Conservation (phyloP, 2,329 filamentous ascomycete species). For the Nemania abortiva region DNA sequence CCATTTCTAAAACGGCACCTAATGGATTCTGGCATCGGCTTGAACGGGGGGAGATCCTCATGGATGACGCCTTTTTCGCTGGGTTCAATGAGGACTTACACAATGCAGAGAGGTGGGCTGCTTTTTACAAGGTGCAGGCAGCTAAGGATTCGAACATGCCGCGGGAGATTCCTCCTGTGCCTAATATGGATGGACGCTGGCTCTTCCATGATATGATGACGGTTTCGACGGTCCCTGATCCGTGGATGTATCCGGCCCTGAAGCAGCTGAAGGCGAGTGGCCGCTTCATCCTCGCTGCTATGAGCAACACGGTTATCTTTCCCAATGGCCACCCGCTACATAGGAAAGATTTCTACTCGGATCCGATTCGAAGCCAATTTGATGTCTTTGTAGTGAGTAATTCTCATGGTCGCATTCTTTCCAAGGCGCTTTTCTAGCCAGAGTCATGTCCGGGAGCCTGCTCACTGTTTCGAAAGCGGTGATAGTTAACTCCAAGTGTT, state of each 20-base stretch:
- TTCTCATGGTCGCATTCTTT: not conserved
- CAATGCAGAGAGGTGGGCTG: slow-evolving; percentile 74
- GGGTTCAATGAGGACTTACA: slow-evolving; percentile 82
- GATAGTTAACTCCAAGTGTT: slow-evolving; percentile 8
- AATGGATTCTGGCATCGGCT: slow-evolving; percentile 88
- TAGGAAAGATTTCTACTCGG: slow-evolving; percentile 61
- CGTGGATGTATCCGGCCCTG: slow-evolving; percentile 89
- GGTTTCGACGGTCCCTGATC: slow-evolving; percentile 76
- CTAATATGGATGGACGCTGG: slow-evolving; percentile 79
- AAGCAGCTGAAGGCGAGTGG: slow-evolving; percentile 73
- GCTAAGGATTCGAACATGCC: slow-evolving; percentile 57
- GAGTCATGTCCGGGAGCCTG: not conserved
- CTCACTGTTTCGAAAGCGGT: not conserved
- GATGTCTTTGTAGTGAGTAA: slow-evolving; percentile 77
- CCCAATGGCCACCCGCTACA: slow-evolving; percentile 79
- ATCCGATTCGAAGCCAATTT: slow-evolving; percentile 76
- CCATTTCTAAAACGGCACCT: slow-evolving; percentile 82
- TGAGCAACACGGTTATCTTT: slow-evolving; percentile 92
- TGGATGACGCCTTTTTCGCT: slow-evolving; percentile 80
- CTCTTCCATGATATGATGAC: slow-evolving; percentile 95
- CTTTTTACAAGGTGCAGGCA: slow-evolving; percentile 67
- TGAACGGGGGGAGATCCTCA: slow-evolving; percentile 83
- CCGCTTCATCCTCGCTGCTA: slow-evolving; percentile 79
- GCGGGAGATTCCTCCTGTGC: slow-evolving; percentile 69
- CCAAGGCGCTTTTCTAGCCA: not conserved